Evolutionary conservation across 192 early-diverging fungal species (phyloP), one percentile per base, ranked within the genome.

Genomic region (Oehlia diaphana): DNA sequence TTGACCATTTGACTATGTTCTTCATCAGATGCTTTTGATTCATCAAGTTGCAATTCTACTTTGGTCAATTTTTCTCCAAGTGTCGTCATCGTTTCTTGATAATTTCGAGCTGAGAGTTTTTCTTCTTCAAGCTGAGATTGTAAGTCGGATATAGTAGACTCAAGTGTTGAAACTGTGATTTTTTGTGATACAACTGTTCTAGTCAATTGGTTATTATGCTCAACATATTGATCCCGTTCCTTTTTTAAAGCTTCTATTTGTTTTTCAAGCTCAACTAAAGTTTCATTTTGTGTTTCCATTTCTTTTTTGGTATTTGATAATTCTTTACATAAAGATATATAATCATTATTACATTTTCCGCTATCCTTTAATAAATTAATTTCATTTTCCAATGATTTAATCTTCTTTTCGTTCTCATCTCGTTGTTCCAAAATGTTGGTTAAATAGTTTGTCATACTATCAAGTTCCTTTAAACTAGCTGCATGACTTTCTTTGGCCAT

Each of bases 41-140:
- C 74, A 37, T 35, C 44, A 23, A 76, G 61, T 76, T 76, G 58
- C n/a, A 50, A 63, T 63, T 76, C 37, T 14, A 76, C 58, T 76
- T 35, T 37, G 21, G 28, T n/a, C 12, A 76, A 28, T 63, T 76
- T 26, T 63, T 63, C 74, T 35, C 61, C 31, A 33, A 75, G 61
- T 19, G 58, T 23, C 3, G n/a, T 37, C 33, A 75, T 21, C 9
- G 26, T 63, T 19, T 75, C 58, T 63, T 75, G 58, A 31, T 63
- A 58, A 13, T 4, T 16, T 69, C 8, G 7, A 9, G 67, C 26
- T 33, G 19, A 19, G n/a, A 19, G 10, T 53, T 74, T 74, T 23
- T 19, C 7, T 74, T 74, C 49, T 23, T 50, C 47, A 9, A 61
- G 19, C 33, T 74, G 49, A 61, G 28, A 61, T 21, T 74, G 42